Evolutionary conservation across 352 stramenopile genomes (phyloP).

Genomic region (Peronospora belbahrii): DNA sequence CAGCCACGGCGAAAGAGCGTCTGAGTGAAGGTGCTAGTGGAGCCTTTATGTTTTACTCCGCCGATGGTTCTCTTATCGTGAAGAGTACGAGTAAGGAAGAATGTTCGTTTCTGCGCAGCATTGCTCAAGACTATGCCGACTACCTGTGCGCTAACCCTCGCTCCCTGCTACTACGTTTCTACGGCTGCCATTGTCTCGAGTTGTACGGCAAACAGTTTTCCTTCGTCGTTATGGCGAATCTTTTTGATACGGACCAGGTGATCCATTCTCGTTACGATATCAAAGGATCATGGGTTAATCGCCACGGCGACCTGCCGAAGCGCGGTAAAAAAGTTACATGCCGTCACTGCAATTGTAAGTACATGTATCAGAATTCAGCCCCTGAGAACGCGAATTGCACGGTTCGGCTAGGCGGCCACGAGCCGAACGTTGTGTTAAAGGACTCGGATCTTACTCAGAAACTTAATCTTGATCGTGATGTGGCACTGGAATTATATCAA

Average conservation of each 20-base stretch:
- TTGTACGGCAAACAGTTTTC: conserved; percentile 89
- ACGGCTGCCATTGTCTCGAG: conserved; percentile 85
- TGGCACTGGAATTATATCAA: conserved; percentile 63
- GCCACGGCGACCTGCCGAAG: conserved; percentile 72
- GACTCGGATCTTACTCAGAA: conserved; percentile 86
- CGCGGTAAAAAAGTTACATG: conserved; percentile 84
- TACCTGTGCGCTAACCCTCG: conserved; percentile 83
- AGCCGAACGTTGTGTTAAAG: conserved; percentile 86
- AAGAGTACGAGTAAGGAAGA: conserved; percentile 89
- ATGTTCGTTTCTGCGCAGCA: conserved; percentile 76
- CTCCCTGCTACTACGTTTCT: conserved; percentile 85
- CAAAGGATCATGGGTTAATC: conserved; percentile 88
- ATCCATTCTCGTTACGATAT: conserved; percentile 89
- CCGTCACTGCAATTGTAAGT: conserved; percentile 86
- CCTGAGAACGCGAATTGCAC: conserved; percentile 70
- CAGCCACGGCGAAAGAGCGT: conserved; percentile 80
- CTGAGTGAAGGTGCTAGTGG: conserved; percentile 83
- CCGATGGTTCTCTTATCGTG: conserved; percentile 83
- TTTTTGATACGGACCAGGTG: conserved; percentile 84
- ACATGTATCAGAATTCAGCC: conserved; percentile 56
- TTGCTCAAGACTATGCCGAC: conserved; percentile 81
- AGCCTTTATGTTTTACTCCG: conserved; percentile 90
- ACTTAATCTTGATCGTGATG: conserved; percentile 71
- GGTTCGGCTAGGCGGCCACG: conserved; percentile 64
- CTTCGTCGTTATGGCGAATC: conserved; percentile 90